phyloP scores from a whole-genome alignment of 208 protist genomes.

The Wallacemonas collosoma region DNA sequence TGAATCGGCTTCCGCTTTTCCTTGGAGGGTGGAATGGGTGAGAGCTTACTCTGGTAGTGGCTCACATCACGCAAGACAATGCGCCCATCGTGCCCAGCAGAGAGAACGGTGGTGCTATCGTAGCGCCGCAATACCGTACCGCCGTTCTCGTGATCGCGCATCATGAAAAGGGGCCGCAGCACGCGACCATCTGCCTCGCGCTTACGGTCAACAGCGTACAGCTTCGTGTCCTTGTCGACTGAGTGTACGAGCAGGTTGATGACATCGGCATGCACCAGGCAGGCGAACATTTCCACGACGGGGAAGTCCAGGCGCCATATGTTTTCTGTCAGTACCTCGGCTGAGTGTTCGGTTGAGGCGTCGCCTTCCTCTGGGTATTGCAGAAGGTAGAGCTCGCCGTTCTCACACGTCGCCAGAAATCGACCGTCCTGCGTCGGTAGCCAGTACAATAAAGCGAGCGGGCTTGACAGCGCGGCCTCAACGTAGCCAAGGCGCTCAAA shows the following conservation, averaged over 20 bases:
- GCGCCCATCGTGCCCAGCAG: constrained; percentile 64
- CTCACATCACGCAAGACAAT: constrained; percentile 64
- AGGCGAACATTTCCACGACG: constrained; percentile 49
- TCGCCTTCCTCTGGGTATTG: constrained; percentile 28
- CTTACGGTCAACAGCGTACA: constrained; percentile 79
- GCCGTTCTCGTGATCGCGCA: constrained; percentile 74
- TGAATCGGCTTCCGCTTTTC: constrained; percentile 68
- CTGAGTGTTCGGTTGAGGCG: constrained; percentile 26
- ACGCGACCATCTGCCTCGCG: constrained; percentile 52
- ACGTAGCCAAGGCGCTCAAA: neutral
- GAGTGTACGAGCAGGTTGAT: constrained; percentile 80
- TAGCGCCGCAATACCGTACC: constrained; percentile 48
- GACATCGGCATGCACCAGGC: constrained; percentile 42
- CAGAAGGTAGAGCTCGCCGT: constrained; percentile 69
- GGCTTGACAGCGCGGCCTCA: constrained; percentile 24
- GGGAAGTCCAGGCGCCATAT: constrained; percentile 87
- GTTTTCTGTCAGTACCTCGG: constrained; percentile 43
- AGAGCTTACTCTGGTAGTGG: constrained; percentile 63
- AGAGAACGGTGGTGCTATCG: constrained; percentile 40
- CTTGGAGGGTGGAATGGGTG: constrained; percentile 73
- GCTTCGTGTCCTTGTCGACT: constrained; percentile 81
- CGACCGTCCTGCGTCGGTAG: constrained; percentile 21
- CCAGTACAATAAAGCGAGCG: constrained; percentile 38
- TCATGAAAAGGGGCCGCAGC: constrained; percentile 72
- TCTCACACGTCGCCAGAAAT: constrained; percentile 55